Conservation (phyloP, 345 rosid species). For the Mallotus nudiflorus region DNA sequence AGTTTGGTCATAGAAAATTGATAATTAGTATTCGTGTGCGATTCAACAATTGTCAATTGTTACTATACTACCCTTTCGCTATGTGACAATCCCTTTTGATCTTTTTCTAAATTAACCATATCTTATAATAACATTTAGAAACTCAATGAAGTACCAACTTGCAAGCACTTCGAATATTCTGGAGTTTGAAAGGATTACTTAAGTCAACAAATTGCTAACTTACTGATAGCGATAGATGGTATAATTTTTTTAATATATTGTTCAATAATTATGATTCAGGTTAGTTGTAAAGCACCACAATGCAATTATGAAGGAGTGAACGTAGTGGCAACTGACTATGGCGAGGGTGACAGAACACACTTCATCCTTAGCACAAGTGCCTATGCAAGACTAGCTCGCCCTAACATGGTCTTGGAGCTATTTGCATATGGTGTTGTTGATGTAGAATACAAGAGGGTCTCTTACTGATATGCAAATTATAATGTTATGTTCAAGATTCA, state of each 20-base stretch:
- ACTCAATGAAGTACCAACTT: neutral
- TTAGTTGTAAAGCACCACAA: slow-evolving; percentile 65
- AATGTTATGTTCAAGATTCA: slow-evolving; percentile 61
- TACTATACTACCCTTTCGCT: too few relatives aligned
- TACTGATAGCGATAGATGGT: neutral
- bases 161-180: neutral
- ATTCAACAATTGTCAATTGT: too few relatives aligned
- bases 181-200: neutral
- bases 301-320: slow-evolving; percentile 65
- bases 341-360: slow-evolving; percentile 76
- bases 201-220: neutral
- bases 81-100: too few relatives aligned
- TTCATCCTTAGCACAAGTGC: slow-evolving; percentile 76
- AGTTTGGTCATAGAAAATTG: too few relatives aligned
- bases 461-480: slow-evolving; percentile 53
- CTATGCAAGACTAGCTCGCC: slow-evolving; percentile 51
- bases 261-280: slow-evolving; percentile 39
- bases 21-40: too few relatives aligned
- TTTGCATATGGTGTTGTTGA: slow-evolving; percentile 74
- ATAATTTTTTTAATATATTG: neutral
- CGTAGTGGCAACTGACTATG: slow-evolving; percentile 78
- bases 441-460: slow-evolving; percentile 63
- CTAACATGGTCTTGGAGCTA: slow-evolving; percentile 40
- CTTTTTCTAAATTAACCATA: too few relatives aligned
- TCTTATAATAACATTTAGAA: too few relatives aligned